phyloP scores from a whole-genome alignment of 257 asterid species.

The Plantago ovata region DNA sequence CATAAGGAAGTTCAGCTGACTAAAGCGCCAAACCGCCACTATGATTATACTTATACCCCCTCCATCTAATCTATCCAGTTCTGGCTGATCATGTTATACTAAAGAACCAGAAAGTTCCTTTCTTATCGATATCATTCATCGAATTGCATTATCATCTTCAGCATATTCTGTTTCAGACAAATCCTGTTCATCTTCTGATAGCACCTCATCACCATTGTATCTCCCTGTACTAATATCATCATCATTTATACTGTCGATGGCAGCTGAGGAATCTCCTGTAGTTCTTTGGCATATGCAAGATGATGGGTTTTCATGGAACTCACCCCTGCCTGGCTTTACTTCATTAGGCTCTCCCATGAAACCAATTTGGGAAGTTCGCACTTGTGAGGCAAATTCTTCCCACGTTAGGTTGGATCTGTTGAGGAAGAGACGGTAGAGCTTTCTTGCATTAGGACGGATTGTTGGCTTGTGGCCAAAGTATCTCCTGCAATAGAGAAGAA shows the following conservation, averaged over 20 bases:
- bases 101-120: slow-evolving; percentile 16
- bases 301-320: slow-evolving; percentile 66
- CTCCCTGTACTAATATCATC: slow-evolving; percentile 3
- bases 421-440: slow-evolving; percentile 41
- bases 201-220: slow-evolving; percentile 31
- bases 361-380: slow-evolving; percentile 51
- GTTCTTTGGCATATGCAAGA: slow-evolving; percentile 59
- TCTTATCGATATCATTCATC: slow-evolving; percentile 16
- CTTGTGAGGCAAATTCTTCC: slow-evolving; percentile 52
- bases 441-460: slow-evolving; percentile 66
- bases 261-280: slow-evolving; percentile 13
- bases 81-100: slow-evolving; percentile 20
- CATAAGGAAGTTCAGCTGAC: background rate
- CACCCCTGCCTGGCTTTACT: slow-evolving; percentile 54
- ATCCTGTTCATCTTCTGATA: slow-evolving; percentile 44
- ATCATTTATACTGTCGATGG: slow-evolving; percentile 6
- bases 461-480: slow-evolving; percentile 69
- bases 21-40: too few relatives aligned
- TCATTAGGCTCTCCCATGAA: slow-evolving; percentile 74
- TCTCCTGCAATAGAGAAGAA: slow-evolving; percentile 42
- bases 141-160: slow-evolving; percentile 25
- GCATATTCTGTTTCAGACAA: slow-evolving; percentile 40
- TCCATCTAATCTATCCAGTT: slow-evolving; percentile 28
- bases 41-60: too few relatives aligned
- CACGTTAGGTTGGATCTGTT: slow-evolving; percentile 49